phyloP scores from a whole-genome alignment of 768 basidiomycete genomes.

The Botryobasidium botryosum region DNA sequence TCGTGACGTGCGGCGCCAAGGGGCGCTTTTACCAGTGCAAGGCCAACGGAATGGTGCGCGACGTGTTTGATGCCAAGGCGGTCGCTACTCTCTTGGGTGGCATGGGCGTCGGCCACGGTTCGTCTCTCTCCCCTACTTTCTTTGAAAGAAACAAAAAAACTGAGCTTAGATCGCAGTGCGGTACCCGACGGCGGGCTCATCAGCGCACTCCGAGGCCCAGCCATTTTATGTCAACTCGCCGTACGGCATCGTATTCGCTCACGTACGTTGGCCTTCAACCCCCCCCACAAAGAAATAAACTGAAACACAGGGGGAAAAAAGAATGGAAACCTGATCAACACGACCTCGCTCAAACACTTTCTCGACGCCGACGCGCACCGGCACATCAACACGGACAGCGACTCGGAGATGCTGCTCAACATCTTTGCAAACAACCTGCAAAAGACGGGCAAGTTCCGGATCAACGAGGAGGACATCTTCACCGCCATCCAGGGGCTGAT shows the following conservation, averaged over 20 bases:
- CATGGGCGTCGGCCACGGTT: constrained; percentile 95
- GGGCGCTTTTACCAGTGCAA: constrained; percentile 97
- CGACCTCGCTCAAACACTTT: constrained; percentile 64
- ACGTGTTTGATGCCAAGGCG: constrained; percentile 75
- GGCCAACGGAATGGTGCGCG: constrained; percentile 97
- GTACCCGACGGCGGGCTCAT: constrained; percentile 96
- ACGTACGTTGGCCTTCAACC: constrained; percentile 37
- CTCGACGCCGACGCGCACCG: constrained; percentile 94
- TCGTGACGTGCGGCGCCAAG: constrained; percentile 89
- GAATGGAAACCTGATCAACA: constrained; percentile 99
- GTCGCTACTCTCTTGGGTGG: constrained; percentile 67
- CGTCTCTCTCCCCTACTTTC: constrained; percentile 6
- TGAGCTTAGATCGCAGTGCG: constrained; percentile 39
- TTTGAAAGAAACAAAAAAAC: neutral
- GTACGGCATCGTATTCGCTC: constrained; percentile 95
- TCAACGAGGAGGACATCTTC: constrained; percentile 99
- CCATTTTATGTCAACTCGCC: constrained; percentile 99
- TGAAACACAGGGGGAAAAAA: constrained; percentile 20
- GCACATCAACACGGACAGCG: constrained; percentile 97
- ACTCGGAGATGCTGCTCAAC: constrained; percentile 93
- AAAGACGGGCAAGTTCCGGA: constrained; percentile 96
- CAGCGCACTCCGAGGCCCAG: constrained; percentile 92
- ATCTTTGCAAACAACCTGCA: constrained; percentile 96
- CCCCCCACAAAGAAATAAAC: constrained; percentile 5
- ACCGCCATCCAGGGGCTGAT: constrained; percentile 82